phyloP scores from a whole-genome alignment of 2,329 filamentous ascomycete genomes.

The Ilyonectria mors-panacis region DNA sequence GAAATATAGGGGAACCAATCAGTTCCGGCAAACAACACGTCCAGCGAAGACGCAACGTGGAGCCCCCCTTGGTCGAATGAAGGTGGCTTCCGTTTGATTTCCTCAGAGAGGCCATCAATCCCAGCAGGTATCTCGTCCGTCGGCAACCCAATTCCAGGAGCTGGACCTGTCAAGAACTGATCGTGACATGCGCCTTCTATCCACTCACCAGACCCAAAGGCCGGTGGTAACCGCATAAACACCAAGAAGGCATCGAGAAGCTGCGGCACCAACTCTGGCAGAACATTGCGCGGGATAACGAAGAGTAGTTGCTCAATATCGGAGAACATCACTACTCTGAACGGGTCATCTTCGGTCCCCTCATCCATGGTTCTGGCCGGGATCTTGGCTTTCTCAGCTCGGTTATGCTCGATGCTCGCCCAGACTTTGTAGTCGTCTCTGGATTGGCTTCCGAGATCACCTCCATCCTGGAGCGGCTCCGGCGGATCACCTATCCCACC shows the following conservation, averaged over 20 bases:
- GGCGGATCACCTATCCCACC: conserved; percentile 58
- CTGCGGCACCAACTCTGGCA: conserved; percentile 56
- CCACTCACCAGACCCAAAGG: conserved; percentile 48
- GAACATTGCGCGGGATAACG: conserved; percentile 58
- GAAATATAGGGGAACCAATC: conserved; percentile 63
- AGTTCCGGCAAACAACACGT: conserved; percentile 67
- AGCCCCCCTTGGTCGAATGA: conserved; percentile 51
- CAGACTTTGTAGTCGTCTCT: conserved; percentile 66
- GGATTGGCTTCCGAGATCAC: conserved; percentile 43
- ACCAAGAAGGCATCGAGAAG: conserved; percentile 80
- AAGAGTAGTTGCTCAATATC: conserved; percentile 79
- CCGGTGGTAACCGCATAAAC: conserved; percentile 76
- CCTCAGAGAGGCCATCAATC: conserved; percentile 36
- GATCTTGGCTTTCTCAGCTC: conserved; percentile 63
- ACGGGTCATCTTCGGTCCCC: conserved; percentile 83
- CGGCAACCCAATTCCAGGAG: conserved; percentile 14
- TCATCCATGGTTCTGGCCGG: conserved; percentile 85
- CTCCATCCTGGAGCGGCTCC: conserved; percentile 48
- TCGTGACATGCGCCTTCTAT: conserved; percentile 51
- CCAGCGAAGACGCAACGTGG: conserved; percentile 56
- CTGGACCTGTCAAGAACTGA: conserved; percentile 44
- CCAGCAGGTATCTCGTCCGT: conserved; percentile 1
- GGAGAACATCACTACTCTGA: conserved; percentile 83
- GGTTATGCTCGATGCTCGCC: conserved; percentile 68
- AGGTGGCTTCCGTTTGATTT: conserved; percentile 44